A percentile compares a stretch with the other conserved stretches of the same genome.
Conservation (phyloP, 2,329 filamentous ascomycete species). For the Fusarium transvaalense region DNA sequence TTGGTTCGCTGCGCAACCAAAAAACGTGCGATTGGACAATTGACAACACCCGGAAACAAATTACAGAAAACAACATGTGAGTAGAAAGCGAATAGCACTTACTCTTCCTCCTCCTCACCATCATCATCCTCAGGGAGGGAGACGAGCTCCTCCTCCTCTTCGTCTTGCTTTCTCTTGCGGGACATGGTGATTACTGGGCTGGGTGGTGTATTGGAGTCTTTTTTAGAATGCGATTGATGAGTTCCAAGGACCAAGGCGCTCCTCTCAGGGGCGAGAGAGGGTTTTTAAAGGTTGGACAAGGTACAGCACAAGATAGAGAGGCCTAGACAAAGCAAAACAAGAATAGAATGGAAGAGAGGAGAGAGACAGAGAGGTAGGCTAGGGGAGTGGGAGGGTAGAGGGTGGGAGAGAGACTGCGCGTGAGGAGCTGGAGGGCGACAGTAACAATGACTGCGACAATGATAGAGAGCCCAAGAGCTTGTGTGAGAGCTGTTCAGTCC, state of each 20-base stretch:
- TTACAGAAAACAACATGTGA: conserved; percentile 9
- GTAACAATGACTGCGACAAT: conserved; percentile 10
- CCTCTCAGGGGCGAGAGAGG: conserved; percentile 27
- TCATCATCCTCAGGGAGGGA: conserved; percentile 66
- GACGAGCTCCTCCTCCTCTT: conserved; percentile 66
- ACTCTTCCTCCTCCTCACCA: conserved; percentile 68
- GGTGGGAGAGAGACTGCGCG: conserved; percentile 44
- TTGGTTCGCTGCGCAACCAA: conserved; percentile 29
- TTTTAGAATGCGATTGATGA: conserved; percentile 25
- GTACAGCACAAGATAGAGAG: conserved; percentile 34
- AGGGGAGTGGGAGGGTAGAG: conserved; percentile 41
- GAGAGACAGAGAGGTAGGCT: conserved; percentile 29
- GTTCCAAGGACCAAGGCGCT: conserved; percentile 11
- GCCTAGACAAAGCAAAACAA: conserved; percentile 21
- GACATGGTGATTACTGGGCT: conserved; percentile 55
- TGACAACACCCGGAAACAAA: conserved; percentile 5
- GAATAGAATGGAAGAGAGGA: conserved; percentile 30
- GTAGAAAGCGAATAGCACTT: conserved; percentile 49
- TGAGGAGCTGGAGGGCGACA: conserved; percentile 27
- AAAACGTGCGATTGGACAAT: conserved; percentile 32
- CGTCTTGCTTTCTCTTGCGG: conserved; percentile 68
- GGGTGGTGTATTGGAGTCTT: conserved; percentile 20
- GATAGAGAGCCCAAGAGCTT: conserved; percentile 34
- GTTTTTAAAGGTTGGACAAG: conserved; percentile 37
- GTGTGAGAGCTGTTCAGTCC: conserved; percentile 34